Evolutionary conservation across 495 filamentous ascomycete genomes (phyloP).

Genomic region (Jackrogersella minutella): DNA sequence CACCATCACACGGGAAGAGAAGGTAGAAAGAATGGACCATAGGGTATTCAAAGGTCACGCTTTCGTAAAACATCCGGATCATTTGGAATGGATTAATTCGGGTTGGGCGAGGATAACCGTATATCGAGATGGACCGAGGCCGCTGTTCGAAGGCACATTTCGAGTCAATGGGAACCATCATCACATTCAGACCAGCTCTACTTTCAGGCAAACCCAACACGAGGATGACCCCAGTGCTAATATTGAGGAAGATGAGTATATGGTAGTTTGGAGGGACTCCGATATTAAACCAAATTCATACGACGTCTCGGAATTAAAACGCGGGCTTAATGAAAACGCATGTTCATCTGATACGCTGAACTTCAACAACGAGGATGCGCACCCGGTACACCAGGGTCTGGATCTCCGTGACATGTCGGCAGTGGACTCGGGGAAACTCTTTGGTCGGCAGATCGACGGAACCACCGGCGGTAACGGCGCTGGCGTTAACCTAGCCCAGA

Average conservation of each 20-base stretch:
- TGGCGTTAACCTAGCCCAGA: constrained; percentile 79
- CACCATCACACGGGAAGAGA: constrained; percentile 64
- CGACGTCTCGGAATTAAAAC: constrained; percentile 47
- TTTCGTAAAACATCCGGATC: constrained; percentile 67
- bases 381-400: constrained; percentile 65
- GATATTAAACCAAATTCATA: constrained; percentile 65
- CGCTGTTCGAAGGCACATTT: constrained; percentile 93
- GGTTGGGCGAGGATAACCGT: constrained; percentile 89
- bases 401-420: constrained; percentile 45
- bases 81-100: constrained; percentile 75
- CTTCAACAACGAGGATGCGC: constrained; percentile 73
- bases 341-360: constrained; percentile 73
- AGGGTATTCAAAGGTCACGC: constrained; percentile 84
- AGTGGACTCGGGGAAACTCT: constrained; percentile 46
- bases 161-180: constrained; percentile 81
- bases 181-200: constrained; percentile 80
- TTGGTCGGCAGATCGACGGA: constrained; percentile 58
- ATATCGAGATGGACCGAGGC: constrained; percentile 74
- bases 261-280: constrained; percentile 92
- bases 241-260: constrained; percentile 71
- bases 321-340: constrained; percentile 36
- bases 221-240: constrained; percentile 75
- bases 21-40: constrained; percentile 73
- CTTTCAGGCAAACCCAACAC: constrained; percentile 78
- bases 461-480: constrained; percentile 77